A percentile compares a stretch with the other conserved stretches of the same genome.
phyloP scores from a whole-genome alignment of 345 rosid genomes.

The Linum tenue region DNA sequence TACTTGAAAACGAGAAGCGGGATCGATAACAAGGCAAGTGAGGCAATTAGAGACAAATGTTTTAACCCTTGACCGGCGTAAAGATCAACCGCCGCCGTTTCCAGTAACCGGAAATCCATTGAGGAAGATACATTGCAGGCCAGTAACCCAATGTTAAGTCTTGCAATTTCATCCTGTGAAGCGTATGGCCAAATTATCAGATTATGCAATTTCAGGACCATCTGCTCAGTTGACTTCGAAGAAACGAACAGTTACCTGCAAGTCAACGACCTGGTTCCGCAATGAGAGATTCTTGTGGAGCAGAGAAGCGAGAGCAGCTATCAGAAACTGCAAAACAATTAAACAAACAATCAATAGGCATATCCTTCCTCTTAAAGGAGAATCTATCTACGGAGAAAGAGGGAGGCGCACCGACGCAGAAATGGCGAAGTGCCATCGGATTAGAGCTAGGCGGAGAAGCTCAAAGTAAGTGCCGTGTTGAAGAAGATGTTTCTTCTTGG shows the following conservation, averaged over 20 bases:
- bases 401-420: constrained; percentile 25
- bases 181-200: background rate
- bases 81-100: constrained; percentile 17
- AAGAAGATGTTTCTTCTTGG: constrained; percentile 12
- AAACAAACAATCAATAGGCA: background rate
- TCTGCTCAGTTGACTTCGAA: background rate
- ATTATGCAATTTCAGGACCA: background rate
- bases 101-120: constrained; percentile 12
- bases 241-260: constrained; percentile 31
- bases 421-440: constrained; percentile 40
- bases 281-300: constrained; percentile 46
- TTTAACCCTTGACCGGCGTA: constrained; percentile 29
- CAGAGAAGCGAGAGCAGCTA: constrained; percentile 39
- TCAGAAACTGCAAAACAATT: constrained; percentile 35
- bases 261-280: constrained; percentile 35
- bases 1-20: constrained; percentile 43
- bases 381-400: background rate
- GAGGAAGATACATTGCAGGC: constrained; percentile 33
- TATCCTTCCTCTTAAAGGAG: background rate
- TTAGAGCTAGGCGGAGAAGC: constrained; percentile 19
- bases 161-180: constrained; percentile 38
- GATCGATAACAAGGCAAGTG: constrained; percentile 33
- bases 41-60: constrained; percentile 37
- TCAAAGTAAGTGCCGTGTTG: constrained; percentile 1
- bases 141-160: constrained; percentile 26